Conservation (phyloP, 345 rosid genomes). For the Citrus medica region DNA sequence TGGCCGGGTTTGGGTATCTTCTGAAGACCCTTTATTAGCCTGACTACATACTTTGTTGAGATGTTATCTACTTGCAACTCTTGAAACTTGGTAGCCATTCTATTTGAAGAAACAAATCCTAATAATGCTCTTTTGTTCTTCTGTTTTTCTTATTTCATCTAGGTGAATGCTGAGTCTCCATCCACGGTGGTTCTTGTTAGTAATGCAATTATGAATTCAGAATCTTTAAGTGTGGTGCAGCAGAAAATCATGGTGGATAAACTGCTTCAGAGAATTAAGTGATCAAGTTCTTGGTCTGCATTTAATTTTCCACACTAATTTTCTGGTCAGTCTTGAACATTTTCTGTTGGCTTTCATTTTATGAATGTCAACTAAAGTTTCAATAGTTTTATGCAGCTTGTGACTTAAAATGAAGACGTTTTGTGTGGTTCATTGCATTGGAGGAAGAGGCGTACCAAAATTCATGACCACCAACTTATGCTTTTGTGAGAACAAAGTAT, state of each 20-base stretch:
- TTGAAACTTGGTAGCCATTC: not conserved
- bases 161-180: slow-evolving; percentile 63
- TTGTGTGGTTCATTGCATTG: not conserved
- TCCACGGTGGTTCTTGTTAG: slow-evolving; percentile 51
- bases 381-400: not conserved
- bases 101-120: not conserved
- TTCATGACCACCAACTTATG: not conserved
- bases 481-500: not conserved
- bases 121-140: not conserved
- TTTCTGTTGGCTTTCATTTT: not conserved
- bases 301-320: not conserved
- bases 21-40: not conserved
- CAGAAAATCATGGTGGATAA: slow-evolving; percentile 75
- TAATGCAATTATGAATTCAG: slow-evolving; percentile 74
- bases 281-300: slow-evolving; percentile 11
- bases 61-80: not conserved
- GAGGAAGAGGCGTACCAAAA: not conserved
- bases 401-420: not conserved
- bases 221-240: slow-evolving; percentile 55
- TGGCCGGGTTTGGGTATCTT: slow-evolving; percentile 73
- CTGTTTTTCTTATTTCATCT: not conserved
- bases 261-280: slow-evolving; percentile 58
- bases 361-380: not conserved
- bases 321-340: not conserved
- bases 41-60: not conserved